A percentile compares a stretch with the other conserved stretches of the same genome.
Conservation (phyloP, 768 basidiomycete genomes). For the Suillus luteus region DNA sequence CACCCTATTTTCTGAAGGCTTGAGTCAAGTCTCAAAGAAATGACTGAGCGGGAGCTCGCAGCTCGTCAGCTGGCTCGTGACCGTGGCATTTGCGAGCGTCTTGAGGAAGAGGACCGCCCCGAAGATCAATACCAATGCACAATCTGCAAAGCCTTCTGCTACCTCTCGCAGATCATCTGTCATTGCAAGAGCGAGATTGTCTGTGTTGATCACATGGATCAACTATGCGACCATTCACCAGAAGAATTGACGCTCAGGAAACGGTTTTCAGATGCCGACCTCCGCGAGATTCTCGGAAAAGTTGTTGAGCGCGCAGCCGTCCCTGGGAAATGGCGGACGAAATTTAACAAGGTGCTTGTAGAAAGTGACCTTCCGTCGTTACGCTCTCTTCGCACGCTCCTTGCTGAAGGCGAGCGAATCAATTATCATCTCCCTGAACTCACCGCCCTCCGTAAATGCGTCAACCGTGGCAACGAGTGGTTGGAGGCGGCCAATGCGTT, state of each 20-base stretch:
- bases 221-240: constrained; percentile 68
- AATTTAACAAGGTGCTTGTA: constrained; percentile 63
- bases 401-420: constrained; percentile 89
- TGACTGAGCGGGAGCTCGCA: constrained; percentile 81
- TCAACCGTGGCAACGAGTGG: constrained; percentile 83
- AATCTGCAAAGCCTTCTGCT: constrained; percentile 92
- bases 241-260: constrained; percentile 67
- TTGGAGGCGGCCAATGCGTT: constrained; percentile 81
- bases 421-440: constrained; percentile 74
- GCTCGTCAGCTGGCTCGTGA: constrained; percentile 65
- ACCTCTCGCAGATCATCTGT: constrained; percentile 90
- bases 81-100: constrained; percentile 61
- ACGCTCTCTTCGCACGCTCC: constrained; percentile 76
- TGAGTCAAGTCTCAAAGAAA: constrained; percentile 79
- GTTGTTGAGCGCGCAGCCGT: constrained; percentile 72
- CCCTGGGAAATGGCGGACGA: constrained; percentile 74
- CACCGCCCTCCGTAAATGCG: constrained; percentile 71
- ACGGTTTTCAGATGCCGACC: constrained; percentile 78
- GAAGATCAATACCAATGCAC: constrained; percentile 97
- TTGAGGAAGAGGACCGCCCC: constrained; percentile 77
- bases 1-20: constrained; percentile 56
- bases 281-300: constrained; percentile 64
- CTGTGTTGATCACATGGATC: constrained; percentile 82
- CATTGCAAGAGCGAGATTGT: constrained; percentile 75
- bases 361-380: constrained; percentile 75